Base-by-base conservation (phyloP, 495 filamentous ascomycete genomes). In the Lasiosphaeris hirsuta region DNA sequence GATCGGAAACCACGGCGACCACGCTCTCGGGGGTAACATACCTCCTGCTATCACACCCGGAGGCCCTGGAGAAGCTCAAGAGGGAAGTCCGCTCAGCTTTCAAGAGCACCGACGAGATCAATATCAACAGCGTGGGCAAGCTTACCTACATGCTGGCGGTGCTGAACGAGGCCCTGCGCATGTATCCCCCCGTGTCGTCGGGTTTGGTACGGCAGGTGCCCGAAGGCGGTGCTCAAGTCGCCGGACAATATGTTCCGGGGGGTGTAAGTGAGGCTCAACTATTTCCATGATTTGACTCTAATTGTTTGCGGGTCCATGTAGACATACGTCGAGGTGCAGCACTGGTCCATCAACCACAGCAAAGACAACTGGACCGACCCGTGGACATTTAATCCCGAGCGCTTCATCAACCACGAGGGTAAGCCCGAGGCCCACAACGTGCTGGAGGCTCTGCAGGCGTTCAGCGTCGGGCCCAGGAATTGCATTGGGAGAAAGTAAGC, bases 1-100 rank as follows among this genome's bases (percentile, higher is more conserved):
- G 61, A 1, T 78, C 75, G 0, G 84, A 86, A 54, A 84, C 84
- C 3, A 78, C 81, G 2, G 80, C 83, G 3, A 80, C 81, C 0
- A 34, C 73, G 2, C 66, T 87, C 15, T 59, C 64, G 2, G 75
- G 74, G 2, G 64, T 65, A 1, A 76, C 77, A 0, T 86, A 79
- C 54, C 72, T 77, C 37, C 71, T 86, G 0, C 59, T 79, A 6
- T 73, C 60, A 7, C 66, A 81, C 44, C 79, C 75, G 0, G 58
- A 67, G 0, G 63, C 62, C 0, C 65, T 81, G 40, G 49, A 60
- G 6, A 71, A 66, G 51, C 68, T 84, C 4, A 59, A 69, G 1
- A 33, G 57, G 0, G 84, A 86, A 56, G 74, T 88, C 6, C 72
- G 78, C 4, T 50, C 58, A 0, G 44, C 71, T 2, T 87, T 86